Conservation (phyloP, 2,329 filamentous ascomycete species). For the Cercospora nicotianae region DNA sequence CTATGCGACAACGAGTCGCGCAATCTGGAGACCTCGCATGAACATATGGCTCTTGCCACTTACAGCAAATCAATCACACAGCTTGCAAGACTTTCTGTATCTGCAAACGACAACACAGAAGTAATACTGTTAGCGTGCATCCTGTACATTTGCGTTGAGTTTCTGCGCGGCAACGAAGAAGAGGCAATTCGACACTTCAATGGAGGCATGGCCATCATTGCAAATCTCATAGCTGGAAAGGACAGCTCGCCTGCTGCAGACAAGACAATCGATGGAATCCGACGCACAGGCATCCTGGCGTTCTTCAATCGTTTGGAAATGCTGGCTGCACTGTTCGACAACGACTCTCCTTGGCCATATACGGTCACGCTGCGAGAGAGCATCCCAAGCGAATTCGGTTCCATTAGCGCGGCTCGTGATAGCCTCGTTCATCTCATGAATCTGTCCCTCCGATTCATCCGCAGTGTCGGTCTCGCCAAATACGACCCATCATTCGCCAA, state of each 20-base stretch:
- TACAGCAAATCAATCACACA: slow-evolving; percentile 6
- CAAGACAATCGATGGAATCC: background rate
- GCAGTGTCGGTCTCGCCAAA: background rate
- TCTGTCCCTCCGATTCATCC: background rate
- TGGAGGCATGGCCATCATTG: background rate
- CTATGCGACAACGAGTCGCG: background rate
- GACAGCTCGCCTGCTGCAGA: background rate
- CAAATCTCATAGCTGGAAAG: background rate
- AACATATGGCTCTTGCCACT: background rate
- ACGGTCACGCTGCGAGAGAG: background rate
- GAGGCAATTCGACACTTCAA: background rate
- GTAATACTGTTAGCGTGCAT: background rate
- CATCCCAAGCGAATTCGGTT: background rate
- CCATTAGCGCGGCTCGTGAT: background rate
- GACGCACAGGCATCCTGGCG: background rate
- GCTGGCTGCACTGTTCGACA: background rate
- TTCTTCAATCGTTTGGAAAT: slow-evolving; percentile 3
- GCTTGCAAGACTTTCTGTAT: background rate
- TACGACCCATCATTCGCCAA: background rate
- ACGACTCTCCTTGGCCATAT: background rate
- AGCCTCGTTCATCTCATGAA: slow-evolving; percentile 5
- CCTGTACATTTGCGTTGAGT: slow-evolving; percentile 2
- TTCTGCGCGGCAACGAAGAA: background rate
- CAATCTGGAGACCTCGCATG: background rate
- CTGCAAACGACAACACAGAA: background rate